Base-by-base conservation (phyloP, 768 basidiomycete genomes). In the Hygrophoropsis aurantiaca region DNA sequence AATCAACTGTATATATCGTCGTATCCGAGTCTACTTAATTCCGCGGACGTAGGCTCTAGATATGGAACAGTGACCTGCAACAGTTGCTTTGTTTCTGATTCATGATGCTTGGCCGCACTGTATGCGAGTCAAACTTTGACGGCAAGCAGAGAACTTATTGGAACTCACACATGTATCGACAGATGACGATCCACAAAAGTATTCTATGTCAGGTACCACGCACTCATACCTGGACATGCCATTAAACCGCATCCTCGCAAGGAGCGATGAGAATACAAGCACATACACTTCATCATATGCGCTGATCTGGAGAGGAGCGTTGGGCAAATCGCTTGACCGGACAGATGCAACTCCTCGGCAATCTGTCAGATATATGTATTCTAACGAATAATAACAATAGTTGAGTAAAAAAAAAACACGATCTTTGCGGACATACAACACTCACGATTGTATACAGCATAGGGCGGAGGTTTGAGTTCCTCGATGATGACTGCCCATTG, bases 21-120 rank as follows among this genome's bases (percentile, higher is more conserved):
- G n/a, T n/a, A n/a, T n/a, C n/a, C n/a, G n/a, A n/a, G n/a, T n/a
- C n/a, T n/a, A n/a, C n/a, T n/a, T n/a, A n/a, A n/a, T n/a, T n/a
- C n/a, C n/a, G n/a, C n/a, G n/a, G n/a, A n/a, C n/a, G n/a, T n/a
- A n/a, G n/a, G n/a, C n/a, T n/a, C n/a, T n/a, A n/a, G n/a, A n/a
- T n/a, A n/a, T n/a, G n/a, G n/a, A n/a, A n/a, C n/a, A n/a, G n/a
- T n/a, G n/a, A n/a, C n/a, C n/a, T n/a, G n/a, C n/a, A n/a, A n/a
- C n/a, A n/a, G n/a, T n/a, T n/a, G n/a, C n/a, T n/a, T n/a, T n/a
- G n/a, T n/a, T n/a, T n/a, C n/a, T n/a, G n/a, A n/a, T n/a, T n/a
- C n/a, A n/a, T n/a, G n/a, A n/a, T n/a, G n/a, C n/a, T 52, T 30
- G 27, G 13, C 55, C 57, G 33, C 58, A 60, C 57, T 60, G 43